Conservation (phyloP, 768 basidiomycete genomes). For the Suillus ampliporus region DNA sequence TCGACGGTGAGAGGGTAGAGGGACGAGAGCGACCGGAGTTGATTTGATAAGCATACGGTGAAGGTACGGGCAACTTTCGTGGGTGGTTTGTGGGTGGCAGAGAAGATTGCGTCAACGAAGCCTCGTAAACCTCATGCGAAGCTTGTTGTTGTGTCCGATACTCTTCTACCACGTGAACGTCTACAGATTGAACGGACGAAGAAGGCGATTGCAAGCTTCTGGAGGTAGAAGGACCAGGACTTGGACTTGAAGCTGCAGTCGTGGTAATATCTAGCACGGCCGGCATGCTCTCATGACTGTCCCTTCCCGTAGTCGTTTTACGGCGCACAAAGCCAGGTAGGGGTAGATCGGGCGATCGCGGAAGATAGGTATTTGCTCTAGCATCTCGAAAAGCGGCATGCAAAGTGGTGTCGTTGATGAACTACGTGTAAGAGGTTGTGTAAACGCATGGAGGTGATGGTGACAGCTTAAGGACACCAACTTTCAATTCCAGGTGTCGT, state of each 20-base stretch:
- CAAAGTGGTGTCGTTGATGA: slow-evolving; percentile 34
- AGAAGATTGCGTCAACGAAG: not conserved
- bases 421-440: slow-evolving; percentile 22
- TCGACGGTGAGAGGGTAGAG: not conserved
- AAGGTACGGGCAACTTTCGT: not conserved
- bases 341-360: slow-evolving; percentile 31
- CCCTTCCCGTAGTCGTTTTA: not conserved
- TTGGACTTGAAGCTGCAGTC: not conserved
- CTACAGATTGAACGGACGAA: not conserved
- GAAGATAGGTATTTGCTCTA: slow-evolving; percentile 34
- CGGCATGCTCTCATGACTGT: not conserved
- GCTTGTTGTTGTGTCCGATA: not conserved
- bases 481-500: slow-evolving; percentile 36
- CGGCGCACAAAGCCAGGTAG: slow-evolving; percentile 21
- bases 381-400: slow-evolving; percentile 40
- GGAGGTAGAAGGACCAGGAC: not conserved
- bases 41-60: not conserved
- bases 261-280: not conserved
- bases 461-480: slow-evolving; percentile 7
- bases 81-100: not conserved
- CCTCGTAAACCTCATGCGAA: not conserved
- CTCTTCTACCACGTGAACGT: not conserved
- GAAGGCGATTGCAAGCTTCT: not conserved
- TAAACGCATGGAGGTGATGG: not conserved
- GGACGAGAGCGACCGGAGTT: not conserved